These are phyloP conservation scores for Spiraea crenata DNA, from an alignment of 331 rosid species.

Conservation along the genomic window DNA sequence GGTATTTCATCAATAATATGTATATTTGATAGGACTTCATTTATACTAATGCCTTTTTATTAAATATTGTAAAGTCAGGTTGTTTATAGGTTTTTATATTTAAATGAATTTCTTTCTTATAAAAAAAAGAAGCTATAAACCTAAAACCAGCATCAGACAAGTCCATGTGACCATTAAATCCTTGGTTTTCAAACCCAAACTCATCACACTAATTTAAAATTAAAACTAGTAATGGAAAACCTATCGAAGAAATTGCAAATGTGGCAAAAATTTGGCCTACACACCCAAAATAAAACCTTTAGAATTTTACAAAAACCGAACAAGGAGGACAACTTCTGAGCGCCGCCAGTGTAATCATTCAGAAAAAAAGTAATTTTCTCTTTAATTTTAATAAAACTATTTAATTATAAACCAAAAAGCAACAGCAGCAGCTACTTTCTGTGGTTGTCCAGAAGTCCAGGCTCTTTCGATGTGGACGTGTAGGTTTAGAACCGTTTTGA, in stretches of 20 bases:
- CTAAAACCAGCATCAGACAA: slow-evolving; percentile 45
- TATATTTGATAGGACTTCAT: too few relatives aligned
- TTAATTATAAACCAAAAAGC: not conserved
- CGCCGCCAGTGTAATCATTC: slow-evolving; percentile 90
- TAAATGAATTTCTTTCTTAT: too few relatives aligned
- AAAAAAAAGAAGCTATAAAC: slow-evolving; percentile 22
- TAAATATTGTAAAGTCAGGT: too few relatives aligned
- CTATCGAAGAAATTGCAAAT: slow-evolving; percentile 1
- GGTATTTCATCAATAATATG: too few relatives aligned
- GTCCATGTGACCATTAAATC: slow-evolving; percentile 64
- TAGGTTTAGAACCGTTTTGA: slow-evolving; percentile 18
- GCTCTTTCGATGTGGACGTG: slow-evolving; percentile 35
- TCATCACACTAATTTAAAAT: slow-evolving; percentile 18
- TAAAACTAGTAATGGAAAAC: not conserved
- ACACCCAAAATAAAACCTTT: not conserved
- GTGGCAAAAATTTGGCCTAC: not conserved
- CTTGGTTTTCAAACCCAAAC: slow-evolving; percentile 49
- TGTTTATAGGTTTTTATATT: too few relatives aligned
- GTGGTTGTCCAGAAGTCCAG: slow-evolving; percentile 18
- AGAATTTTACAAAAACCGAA: slow-evolving; percentile 28
- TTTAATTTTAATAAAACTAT: too few relatives aligned
- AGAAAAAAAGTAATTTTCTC: not conserved
- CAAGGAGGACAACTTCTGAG: slow-evolving; percentile 75
- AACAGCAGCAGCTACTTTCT: not conserved
- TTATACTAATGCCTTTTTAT: too few relatives aligned